Conservation (phyloP, 2,329 filamentous ascomycete species). For the Fusarium marasasianum region DNA sequence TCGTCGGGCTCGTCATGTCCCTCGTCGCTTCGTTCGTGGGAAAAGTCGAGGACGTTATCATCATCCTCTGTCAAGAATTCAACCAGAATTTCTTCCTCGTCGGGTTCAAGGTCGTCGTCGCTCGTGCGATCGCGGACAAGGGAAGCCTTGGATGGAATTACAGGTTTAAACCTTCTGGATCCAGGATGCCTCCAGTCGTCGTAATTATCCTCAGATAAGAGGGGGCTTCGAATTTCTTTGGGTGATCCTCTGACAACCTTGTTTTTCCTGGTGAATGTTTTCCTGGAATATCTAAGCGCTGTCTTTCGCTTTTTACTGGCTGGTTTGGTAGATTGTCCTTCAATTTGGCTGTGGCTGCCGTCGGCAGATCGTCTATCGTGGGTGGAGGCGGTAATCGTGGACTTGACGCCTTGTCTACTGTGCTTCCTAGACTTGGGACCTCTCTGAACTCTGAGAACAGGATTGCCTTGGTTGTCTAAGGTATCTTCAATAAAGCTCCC, state of each 20-base stretch:
- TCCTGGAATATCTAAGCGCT: not conserved
- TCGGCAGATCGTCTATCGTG: slow-evolving; percentile 24
- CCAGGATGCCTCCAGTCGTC: slow-evolving; percentile 13
- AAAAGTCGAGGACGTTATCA: slow-evolving; percentile 40
- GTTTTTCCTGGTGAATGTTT: slow-evolving; percentile 12
- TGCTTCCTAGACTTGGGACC: slow-evolving; percentile 48
- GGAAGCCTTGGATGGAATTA: slow-evolving; percentile 12
- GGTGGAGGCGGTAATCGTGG: slow-evolving; percentile 13
- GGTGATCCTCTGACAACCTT: slow-evolving; percentile 7
- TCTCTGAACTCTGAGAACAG: slow-evolving; percentile 63
- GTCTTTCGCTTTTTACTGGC: slow-evolving; percentile 19
- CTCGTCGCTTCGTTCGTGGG: slow-evolving; percentile 33
- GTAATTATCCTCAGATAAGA: slow-evolving; percentile 19
- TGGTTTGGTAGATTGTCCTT: slow-evolving; percentile 11
- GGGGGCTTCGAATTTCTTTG: slow-evolving; percentile 27
- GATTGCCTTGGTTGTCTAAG: slow-evolving; percentile 68
- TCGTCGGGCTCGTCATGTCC: slow-evolving; percentile 30
- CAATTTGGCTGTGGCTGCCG: not conserved
- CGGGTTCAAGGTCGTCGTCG: not conserved
- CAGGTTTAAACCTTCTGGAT: slow-evolving; percentile 13
- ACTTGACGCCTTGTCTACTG: slow-evolving; percentile 13
- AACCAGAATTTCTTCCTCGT: slow-evolving; percentile 30
- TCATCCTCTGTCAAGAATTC: slow-evolving; percentile 40
- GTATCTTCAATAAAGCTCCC: slow-evolving; percentile 70
- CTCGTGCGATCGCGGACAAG: not conserved